Evolutionary conservation across 139 green algal species (phyloP), one percentile per base, ranked within the genome.

Genomic region (Chlamydomonas sphaeroides): DNA sequence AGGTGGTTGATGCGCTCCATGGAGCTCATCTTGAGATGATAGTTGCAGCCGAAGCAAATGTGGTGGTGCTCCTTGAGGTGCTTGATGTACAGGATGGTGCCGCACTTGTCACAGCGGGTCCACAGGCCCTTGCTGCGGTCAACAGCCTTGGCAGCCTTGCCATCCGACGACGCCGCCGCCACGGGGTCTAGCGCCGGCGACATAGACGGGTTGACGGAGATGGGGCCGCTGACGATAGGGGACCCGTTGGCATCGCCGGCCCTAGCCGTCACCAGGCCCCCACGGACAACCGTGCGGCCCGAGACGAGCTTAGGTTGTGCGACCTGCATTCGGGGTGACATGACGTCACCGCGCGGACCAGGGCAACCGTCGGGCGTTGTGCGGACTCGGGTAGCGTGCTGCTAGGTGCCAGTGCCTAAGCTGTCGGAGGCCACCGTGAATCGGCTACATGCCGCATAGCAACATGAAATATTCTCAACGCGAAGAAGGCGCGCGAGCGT

Each of bases 41-140:
- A 93, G 84, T 89, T 91, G 90, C 93, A 96, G 41, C 89, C 88
- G 68, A 94, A 95, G 89, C 93, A 96, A 79, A 96, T 94, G 72
- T 93, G 87, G 73, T 94, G 85, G 80, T 95, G 92, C 89, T 94
- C 89, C 89, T 93, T 94, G 41, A 95, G 78, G 85, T 95, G 92
- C 89, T 95, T 96, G 80, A 95, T 92, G 90, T 96, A 96, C 76
- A 96, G 85, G 66, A 95, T 96, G 42, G 94, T 91, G 33, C 93
- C 93, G 75, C 93, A 96, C 83, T 95, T 91, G 85, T 96, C 93
- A 77, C 93, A 96, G 69, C 93, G 89, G 0, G 92, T 95, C 93
- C 93, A 96, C 56, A 96, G 87, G 53, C 93, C 92, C 86, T 95
- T 90, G 84, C 84, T 91, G 78, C 90, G 87, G 77, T 95, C 91